Conservation (phyloP, 2,329 filamentous ascomycete genomes). For the Pseudocercospora cruenta region DNA sequence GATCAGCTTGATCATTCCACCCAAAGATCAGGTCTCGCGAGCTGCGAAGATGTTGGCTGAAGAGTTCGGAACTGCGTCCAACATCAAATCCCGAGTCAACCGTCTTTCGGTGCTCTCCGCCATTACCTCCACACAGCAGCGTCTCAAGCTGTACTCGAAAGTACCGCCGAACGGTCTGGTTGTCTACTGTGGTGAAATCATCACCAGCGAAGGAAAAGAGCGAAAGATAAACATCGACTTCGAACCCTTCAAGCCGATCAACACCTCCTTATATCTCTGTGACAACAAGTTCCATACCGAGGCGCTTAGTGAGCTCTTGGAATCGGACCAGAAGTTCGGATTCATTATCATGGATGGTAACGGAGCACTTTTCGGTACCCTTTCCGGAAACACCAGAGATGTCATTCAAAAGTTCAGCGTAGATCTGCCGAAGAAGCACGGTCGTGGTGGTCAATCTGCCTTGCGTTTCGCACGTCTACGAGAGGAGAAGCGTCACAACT, state of each 20-base stretch:
- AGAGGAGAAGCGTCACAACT: slow-evolving; percentile 99
- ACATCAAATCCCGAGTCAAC: slow-evolving; percentile 99
- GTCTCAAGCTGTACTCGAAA: slow-evolving; percentile 98
- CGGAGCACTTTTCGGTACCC: slow-evolving; percentile 92
- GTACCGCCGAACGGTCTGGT: slow-evolving; percentile 97
- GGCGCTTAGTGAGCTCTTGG: slow-evolving; percentile 91
- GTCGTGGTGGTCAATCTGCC: slow-evolving; percentile 98
- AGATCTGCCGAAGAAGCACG: slow-evolving; percentile 99
- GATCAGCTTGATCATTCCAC: slow-evolving; percentile 99
- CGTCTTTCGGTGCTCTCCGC: slow-evolving; percentile 95
- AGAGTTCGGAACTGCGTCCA: slow-evolving; percentile 85
- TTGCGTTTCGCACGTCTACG: slow-evolving; percentile 98
- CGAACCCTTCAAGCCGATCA: slow-evolving; percentile 99
- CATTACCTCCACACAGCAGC: slow-evolving; percentile 98
- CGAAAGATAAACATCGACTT: slow-evolving; percentile 99
- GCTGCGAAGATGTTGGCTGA: slow-evolving; percentile 99
- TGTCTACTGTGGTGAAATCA: slow-evolving; percentile 99
- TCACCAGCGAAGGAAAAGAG: slow-evolving; percentile 97
- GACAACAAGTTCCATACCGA: slow-evolving; percentile 99
- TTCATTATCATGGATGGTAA: slow-evolving; percentile 99
- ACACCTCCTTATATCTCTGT: slow-evolving; percentile 97
- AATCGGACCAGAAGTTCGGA: slow-evolving; percentile 98
- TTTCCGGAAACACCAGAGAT: slow-evolving; percentile 96
- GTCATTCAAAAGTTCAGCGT: slow-evolving; percentile 98
- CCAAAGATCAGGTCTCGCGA: slow-evolving; percentile 96